Base-by-base conservation (phyloP, 129 eudicot genomes). In the Chrysanthemum seticuspe region DNA sequence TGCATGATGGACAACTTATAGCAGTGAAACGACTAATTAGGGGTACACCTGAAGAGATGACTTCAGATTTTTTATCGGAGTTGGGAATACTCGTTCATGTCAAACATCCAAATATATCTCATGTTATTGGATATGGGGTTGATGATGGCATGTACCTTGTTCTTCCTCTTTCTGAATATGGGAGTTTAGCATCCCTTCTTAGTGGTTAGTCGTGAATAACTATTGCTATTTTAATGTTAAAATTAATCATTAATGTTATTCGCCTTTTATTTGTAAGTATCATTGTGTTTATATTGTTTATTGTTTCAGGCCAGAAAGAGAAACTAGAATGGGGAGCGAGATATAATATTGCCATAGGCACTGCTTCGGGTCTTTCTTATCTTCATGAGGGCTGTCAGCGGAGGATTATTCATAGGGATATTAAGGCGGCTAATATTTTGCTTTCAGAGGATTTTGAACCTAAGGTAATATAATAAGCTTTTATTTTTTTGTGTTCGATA, bases 121-220 rank as follows among this genome's bases (percentile, higher is more conserved):
- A 79, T 58, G 88, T 90, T 19, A 90, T 88, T 66, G 99, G 99
- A 34, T 95, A 95, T 77, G 96, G 96, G 18, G 88, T 94, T 34
- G 99, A 94, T 77, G 94, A 91, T 12, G 99, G 99, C 61, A 88
- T 94, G 97, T 93, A 94, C 72, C 96, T 94, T 75, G 97, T 94
- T 80, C 99, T 94, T 77, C 96, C 96, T 77, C 68, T 90, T 57
- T 95, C 99, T 69, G 83, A 86, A 13, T 83, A 90, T 78, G 99
- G 99, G n/a, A 86, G 99, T 84, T 84, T 95, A 81, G 89, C 83
- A 4, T 79, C 91, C 40, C 80, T 88, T 68, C 91, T 94, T 25
- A 83, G 74, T 51, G 87, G 98, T 89, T 31, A 69, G 87, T 76
- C 65, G 29, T 48, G 47, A 34, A 45, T 10, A 7, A 19, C 14